Conservation (phyloP, 805 yeast species). For the Vanderwaltozyma yarrowii region DNA sequence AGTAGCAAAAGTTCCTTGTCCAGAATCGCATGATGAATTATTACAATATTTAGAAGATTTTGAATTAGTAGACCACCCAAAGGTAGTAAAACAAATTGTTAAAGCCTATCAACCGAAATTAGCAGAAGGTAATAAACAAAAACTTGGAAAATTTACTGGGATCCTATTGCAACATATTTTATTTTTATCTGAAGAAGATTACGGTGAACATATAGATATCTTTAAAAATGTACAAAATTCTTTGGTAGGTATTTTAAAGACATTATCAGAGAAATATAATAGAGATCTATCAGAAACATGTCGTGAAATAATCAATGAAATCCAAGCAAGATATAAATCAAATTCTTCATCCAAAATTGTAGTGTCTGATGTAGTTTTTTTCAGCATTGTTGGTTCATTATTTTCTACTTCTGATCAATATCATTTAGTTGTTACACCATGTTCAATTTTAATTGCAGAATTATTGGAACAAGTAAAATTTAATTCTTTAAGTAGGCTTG, state of each 20-base stretch:
- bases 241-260: constrained; percentile 40
- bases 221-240: constrained; percentile 33
- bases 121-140: constrained; percentile 73
- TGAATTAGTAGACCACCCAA: constrained; percentile 35
- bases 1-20: constrained; percentile 30
- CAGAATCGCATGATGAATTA: constrained; percentile 38
- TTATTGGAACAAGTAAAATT: constrained; percentile 45
- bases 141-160: constrained; percentile 50
- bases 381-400: constrained; percentile 59
- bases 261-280: constrained; percentile 55
- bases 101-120: constrained; percentile 62
- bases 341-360: constrained; percentile 32
- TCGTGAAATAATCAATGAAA: constrained; percentile 44
- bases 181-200: constrained; percentile 34
- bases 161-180: constrained; percentile 56
- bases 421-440: constrained; percentile 84
- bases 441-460: constrained; percentile 63
- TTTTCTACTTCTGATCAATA: constrained; percentile 95
- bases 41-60: constrained; percentile 27
- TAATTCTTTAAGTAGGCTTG: constrained; percentile 33
- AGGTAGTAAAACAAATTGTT: constrained; percentile 45
- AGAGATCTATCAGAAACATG: constrained; percentile 51
- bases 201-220: constrained; percentile 26
- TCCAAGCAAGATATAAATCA: constrained; percentile 42
- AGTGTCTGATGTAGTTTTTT: constrained; percentile 49